A percentile compares a stretch with the other conserved stretches of the same genome.
Conservation (phyloP, 2,329 filamentous ascomycete genomes). For the Ceratocystis lukuohia region DNA sequence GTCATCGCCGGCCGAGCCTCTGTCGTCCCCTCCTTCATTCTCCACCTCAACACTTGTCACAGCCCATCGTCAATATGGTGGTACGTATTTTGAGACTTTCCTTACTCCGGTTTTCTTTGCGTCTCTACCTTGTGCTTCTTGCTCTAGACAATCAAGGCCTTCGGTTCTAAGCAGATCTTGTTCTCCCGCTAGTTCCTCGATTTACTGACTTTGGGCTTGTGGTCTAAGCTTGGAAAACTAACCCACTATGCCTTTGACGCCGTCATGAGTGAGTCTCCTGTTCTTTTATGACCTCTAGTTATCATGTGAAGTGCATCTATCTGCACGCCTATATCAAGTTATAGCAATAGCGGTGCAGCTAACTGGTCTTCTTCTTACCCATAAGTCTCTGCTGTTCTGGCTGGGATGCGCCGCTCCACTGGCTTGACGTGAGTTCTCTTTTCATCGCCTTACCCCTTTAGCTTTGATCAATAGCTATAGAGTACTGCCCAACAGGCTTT, state of each 20-base stretch:
- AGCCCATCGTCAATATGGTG: constrained; percentile 25
- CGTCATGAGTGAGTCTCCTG: constrained; percentile 57
- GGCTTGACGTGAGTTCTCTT: constrained; percentile 75
- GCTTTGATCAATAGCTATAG: too few relatives aligned
- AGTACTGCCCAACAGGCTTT: not conserved
- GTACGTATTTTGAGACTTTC: constrained; percentile 23
- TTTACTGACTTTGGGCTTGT: constrained; percentile 55
- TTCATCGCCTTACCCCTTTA: constrained; percentile 19
- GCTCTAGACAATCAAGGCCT: not conserved
- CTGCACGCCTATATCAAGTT: too few relatives aligned
- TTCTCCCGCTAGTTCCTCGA: constrained; percentile 42
- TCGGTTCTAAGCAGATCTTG: constrained; percentile 8
- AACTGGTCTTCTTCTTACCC: not conserved
- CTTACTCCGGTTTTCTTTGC: not conserved
- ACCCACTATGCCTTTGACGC: constrained; percentile 95
- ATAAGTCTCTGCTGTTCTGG: constrained; percentile 84
- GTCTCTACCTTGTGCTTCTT: not conserved
- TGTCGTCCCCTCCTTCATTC: not conserved
- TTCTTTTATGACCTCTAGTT: not conserved
- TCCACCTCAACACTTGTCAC: not conserved
- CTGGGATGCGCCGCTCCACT: constrained; percentile 93
- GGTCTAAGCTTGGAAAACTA: constrained; percentile 75
- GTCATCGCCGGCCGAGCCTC: not conserved
- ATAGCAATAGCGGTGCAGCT: too few relatives aligned
- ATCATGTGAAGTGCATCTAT: too few relatives aligned